Conservation (phyloP, 2,329 filamentous ascomycete species). For the Leptographium wingfieldii region DNA sequence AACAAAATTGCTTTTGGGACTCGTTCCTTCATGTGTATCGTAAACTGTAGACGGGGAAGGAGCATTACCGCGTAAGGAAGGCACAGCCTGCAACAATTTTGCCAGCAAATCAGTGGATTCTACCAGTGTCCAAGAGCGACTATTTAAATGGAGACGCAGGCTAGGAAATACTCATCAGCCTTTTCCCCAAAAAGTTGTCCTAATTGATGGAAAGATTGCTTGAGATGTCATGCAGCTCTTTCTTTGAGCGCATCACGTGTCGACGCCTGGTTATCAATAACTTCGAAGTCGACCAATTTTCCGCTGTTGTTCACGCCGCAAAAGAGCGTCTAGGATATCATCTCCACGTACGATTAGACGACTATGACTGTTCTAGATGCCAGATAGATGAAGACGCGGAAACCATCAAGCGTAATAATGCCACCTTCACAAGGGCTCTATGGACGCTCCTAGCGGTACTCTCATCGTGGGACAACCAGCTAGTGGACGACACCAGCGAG, state of each 20-base stretch:
- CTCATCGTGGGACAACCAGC: neutral
- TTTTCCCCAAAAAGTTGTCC: too few relatives aligned
- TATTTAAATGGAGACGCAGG: too few relatives aligned
- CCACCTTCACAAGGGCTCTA: neutral
- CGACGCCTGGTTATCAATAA: neutral
- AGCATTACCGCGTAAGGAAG: too few relatives aligned
- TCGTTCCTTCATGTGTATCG: too few relatives aligned
- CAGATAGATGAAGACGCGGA: neutral
- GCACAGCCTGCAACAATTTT: too few relatives aligned
- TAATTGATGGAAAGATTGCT: too few relatives aligned
- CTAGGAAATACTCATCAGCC: too few relatives aligned
- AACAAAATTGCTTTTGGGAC: too few relatives aligned
- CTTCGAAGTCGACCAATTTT: neutral
- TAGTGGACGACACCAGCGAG: neutral
- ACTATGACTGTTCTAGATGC: neutral
- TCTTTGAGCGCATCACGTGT: constrained; percentile 4
- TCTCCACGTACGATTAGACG: neutral
- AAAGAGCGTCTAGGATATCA: neutral
- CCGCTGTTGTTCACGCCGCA: neutral
- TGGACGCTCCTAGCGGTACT: neutral
- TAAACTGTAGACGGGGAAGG: too few relatives aligned
- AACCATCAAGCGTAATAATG: neutral
- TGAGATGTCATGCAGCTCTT: neutral
- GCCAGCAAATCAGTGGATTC: too few relatives aligned
- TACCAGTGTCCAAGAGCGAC: too few relatives aligned